These are phyloP conservation scores for Hemileia vastatrix DNA, from an alignment of 1,284 basidiomycete genomes.

Conservation along the genomic window DNA sequence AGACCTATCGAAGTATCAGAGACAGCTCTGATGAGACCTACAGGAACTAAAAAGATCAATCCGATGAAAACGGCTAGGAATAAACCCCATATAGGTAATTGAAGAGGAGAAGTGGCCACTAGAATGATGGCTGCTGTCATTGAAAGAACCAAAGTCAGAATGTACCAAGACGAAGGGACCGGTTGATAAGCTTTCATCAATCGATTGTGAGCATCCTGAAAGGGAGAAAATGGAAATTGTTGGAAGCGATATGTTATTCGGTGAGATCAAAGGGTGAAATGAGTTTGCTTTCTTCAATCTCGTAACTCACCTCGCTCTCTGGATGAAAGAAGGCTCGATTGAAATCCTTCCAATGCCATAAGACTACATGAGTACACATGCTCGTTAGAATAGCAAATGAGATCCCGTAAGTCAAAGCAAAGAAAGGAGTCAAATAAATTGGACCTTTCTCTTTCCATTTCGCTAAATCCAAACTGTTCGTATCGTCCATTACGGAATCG, in stretches of 20 bases:
- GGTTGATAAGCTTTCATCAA: slow-evolving; percentile 40
- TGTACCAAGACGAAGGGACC: slow-evolving; percentile 41
- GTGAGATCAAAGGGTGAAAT: background rate
- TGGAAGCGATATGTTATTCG: too few relatives aligned
- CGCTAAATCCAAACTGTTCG: slow-evolving; percentile 47
- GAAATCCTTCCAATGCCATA: slow-evolving; percentile 51
- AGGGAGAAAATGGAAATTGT: slow-evolving; percentile 5
- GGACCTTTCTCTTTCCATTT: slow-evolving; percentile 46
- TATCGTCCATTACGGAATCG: slow-evolving; percentile 42
- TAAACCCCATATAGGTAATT: slow-evolving; percentile 50
- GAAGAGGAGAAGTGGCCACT: slow-evolving; percentile 48
- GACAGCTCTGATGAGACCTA: slow-evolving; percentile 49
- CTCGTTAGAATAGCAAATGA: slow-evolving; percentile 49
- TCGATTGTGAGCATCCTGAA: slow-evolving; percentile 42
- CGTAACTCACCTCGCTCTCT: slow-evolving; percentile 25
- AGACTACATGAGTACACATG: slow-evolving; percentile 49
- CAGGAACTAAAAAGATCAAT: slow-evolving; percentile 44
- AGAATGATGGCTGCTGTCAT: slow-evolving; percentile 45
- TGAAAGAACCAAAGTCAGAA: slow-evolving; percentile 33
- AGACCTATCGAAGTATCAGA: slow-evolving; percentile 49
- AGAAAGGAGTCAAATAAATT: slow-evolving; percentile 49
- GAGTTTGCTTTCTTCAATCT: slow-evolving; percentile 16
- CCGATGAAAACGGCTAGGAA: slow-evolving; percentile 48
- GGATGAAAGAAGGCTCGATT: slow-evolving; percentile 45
- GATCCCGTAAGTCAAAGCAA: slow-evolving; percentile 46